Evolutionary conservation across 345 rosid species (phyloP).

Genomic region (Citrus inodora): DNA sequence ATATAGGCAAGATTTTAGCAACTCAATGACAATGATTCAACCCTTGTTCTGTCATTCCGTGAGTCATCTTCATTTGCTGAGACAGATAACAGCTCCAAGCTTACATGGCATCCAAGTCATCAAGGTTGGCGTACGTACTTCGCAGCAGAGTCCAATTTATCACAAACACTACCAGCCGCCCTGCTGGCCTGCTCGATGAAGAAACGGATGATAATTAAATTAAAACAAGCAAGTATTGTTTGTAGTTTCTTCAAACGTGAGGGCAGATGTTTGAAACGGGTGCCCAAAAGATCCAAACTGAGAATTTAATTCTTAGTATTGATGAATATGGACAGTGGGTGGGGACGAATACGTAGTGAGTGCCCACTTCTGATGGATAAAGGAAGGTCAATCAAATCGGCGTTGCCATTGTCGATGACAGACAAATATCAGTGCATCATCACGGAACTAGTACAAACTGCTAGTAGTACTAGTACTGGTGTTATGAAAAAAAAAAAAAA

Average conservation of each 20-base stretch:
- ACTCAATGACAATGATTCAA: too few relatives aligned
- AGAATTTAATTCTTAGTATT: not conserved
- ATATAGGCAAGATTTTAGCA: too few relatives aligned
- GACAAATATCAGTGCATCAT: not conserved
- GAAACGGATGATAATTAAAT: too few relatives aligned
- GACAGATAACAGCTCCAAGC: too few relatives aligned
- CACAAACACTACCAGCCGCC: too few relatives aligned
- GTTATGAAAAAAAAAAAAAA: too few relatives aligned
- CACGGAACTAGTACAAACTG: conserved; percentile 2
- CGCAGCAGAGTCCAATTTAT: too few relatives aligned
- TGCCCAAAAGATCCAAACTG: not conserved
- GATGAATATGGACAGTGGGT: not conserved
- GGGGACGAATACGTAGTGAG: not conserved
- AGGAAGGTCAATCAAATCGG: not conserved
- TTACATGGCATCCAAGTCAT: too few relatives aligned
- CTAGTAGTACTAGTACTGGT: not conserved
- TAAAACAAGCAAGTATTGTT: not conserved
- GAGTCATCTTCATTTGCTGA: too few relatives aligned
- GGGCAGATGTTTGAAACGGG: not conserved
- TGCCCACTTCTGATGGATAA: not conserved
- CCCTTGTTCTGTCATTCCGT: too few relatives aligned
- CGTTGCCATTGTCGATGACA: not conserved
- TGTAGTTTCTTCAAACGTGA: not conserved
- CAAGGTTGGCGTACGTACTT: too few relatives aligned
- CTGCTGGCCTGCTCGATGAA: too few relatives aligned